Percentiles rank a stretch among this genome's conserved stretches.
Evolutionary conservation across 1,284 basidiomycete genomes (phyloP).

Genomic region (Fomitiporia mediterranea): DNA sequence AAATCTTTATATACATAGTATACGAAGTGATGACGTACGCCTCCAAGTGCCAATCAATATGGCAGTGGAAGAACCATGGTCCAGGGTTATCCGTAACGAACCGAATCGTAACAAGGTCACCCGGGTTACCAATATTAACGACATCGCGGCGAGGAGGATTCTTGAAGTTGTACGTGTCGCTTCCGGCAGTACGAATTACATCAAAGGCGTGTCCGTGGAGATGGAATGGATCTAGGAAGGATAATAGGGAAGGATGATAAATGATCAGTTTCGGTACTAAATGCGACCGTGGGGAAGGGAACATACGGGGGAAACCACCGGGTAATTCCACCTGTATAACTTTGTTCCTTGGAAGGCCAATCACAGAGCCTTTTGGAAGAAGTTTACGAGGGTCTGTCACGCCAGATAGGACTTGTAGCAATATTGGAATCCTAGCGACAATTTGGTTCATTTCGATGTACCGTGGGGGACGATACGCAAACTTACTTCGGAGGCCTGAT

Average conservation of each 20-base stretch:
- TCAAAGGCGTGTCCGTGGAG: slow-evolving; percentile 32
- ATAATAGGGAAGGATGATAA: background rate
- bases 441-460: background rate
- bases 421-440: slow-evolving; percentile 28
- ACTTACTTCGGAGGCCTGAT: background rate
- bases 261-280: background rate
- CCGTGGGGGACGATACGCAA: too few relatives aligned
- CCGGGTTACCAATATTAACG: slow-evolving; percentile 25
- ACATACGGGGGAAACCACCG: slow-evolving; percentile 21
- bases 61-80: slow-evolving; percentile 44
- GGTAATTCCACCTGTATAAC: slow-evolving; percentile 26
- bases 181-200: slow-evolving; percentile 29
- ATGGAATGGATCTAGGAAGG: slow-evolving; percentile 30
- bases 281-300: slow-evolving; percentile 5
- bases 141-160: slow-evolving; percentile 35
- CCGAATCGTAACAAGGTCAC: slow-evolving; percentile 30
- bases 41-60: slow-evolving; percentile 28
- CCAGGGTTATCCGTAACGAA: slow-evolving; percentile 38
- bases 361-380: slow-evolving; percentile 25
- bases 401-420: slow-evolving; percentile 29
- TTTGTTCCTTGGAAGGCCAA: slow-evolving; percentile 24
- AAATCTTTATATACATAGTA: background rate
- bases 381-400: slow-evolving; percentile 22
- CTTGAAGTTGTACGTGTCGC: slow-evolving; percentile 26
- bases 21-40: slow-evolving; percentile 9